Evolutionary conservation across 1,284 basidiomycete genomes (phyloP).

Genomic region (Xerocomus amazonicus): DNA sequence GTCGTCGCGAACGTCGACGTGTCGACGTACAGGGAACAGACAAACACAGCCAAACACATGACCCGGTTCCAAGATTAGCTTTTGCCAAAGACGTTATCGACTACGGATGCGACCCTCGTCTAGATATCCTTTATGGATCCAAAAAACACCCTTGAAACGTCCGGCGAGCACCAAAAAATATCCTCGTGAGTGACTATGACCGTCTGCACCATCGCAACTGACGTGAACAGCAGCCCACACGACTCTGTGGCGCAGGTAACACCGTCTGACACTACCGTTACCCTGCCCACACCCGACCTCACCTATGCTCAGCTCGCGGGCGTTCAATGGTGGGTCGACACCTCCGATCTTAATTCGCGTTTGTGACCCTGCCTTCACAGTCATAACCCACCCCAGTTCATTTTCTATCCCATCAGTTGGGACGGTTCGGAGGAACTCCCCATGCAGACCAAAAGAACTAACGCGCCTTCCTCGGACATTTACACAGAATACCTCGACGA

Average conservation of each 20-base stretch:
- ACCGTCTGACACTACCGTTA: constrained; percentile 21
- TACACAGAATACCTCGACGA: constrained; percentile 3
- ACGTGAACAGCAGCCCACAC: background rate
- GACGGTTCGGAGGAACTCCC: constrained; percentile 16
- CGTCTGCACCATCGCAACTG: background rate
- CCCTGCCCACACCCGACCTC: constrained; percentile 16
- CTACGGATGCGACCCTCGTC: background rate
- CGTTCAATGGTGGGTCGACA: constrained; percentile 10
- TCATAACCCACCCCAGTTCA: constrained; percentile 19
- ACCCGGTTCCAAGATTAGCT: too few species aligned
- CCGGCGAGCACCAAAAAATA: background rate
- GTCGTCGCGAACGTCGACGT: constrained; percentile 4
- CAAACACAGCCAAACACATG: constrained; percentile 27
- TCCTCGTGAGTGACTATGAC: background rate
- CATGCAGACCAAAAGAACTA: background rate
- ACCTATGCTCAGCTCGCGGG: constrained; percentile 9
- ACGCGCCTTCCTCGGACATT: background rate
- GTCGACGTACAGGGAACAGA: constrained; percentile 23
- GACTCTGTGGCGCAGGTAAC: constrained; percentile 6
- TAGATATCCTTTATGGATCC: background rate
- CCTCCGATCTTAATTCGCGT: too few species aligned
- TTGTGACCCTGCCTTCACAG: constrained; percentile 1
- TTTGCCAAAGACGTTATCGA: background rate
- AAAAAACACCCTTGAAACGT: background rate
- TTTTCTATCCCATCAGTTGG: constrained; percentile 28